Evolutionary conservation across 192 early-diverging fungal genomes (phyloP).

Genomic region (Phlyctochytrium bullatum): DNA sequence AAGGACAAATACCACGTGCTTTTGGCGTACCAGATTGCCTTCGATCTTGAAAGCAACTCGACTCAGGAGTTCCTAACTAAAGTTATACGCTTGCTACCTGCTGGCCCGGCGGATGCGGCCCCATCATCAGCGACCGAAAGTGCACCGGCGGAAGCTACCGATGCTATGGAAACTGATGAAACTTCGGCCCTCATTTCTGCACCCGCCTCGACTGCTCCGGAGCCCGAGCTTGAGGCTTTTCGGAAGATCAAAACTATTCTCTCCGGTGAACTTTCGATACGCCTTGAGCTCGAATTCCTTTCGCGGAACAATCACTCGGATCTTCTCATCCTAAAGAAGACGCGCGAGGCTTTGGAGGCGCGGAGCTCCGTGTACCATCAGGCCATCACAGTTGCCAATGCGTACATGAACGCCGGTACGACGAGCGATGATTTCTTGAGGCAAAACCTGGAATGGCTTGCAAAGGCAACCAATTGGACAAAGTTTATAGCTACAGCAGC

Average conservation of each 20-base stretch:
- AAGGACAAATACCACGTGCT: slow-evolving; percentile 60
- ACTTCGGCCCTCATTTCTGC: slow-evolving; percentile 24
- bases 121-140: slow-evolving; percentile 23
- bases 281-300: slow-evolving; percentile 92
- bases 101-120: too few relatives aligned
- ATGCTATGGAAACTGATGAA: slow-evolving; percentile 58
- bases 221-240: slow-evolving; percentile 29
- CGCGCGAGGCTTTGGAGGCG: slow-evolving; percentile 85
- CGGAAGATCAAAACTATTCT: slow-evolving; percentile 76
- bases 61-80: slow-evolving; percentile 95
- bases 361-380: slow-evolving; percentile 91
- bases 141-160: slow-evolving; percentile 12
- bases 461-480: slow-evolving; percentile 96
- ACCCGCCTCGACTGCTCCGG: slow-evolving; percentile 8
- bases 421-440: slow-evolving; percentile 97
- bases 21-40: slow-evolving; percentile 96
- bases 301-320: slow-evolving; percentile 96
- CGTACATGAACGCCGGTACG: slow-evolving; percentile 97
- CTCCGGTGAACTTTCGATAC: slow-evolving; percentile 86
- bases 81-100: slow-evolving; percentile 61
- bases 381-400: slow-evolving; percentile 94
- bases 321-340: slow-evolving; percentile 90
- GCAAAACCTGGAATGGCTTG: slow-evolving; percentile 96
- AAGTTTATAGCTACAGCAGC: slow-evolving; percentile 99
- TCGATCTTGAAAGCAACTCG: slow-evolving; percentile 94